Evolutionary conservation across 2,329 filamentous ascomycete species (phyloP).

Genomic region (Colletotrichum musae): DNA sequence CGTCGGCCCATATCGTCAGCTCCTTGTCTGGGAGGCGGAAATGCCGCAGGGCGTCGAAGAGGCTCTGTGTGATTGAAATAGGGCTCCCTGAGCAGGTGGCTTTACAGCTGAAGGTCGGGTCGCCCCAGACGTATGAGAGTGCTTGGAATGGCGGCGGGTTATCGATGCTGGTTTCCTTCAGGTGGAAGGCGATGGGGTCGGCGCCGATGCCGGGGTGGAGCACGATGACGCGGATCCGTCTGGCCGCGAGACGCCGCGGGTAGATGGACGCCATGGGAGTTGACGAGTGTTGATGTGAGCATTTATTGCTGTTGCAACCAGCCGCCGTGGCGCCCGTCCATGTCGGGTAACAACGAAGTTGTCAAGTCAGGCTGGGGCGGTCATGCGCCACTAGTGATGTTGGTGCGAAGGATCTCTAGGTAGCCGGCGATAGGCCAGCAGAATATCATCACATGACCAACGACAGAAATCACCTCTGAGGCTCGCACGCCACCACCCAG

Average conservation of each 20-base stretch:
- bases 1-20: constrained; percentile 42
- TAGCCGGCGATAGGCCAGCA: too few relatives aligned
- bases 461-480: too few relatives aligned
- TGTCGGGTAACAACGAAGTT: neutral
- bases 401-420: neutral
- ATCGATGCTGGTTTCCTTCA: constrained; percentile 11
- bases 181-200: neutral
- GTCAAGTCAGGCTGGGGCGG: too few relatives aligned
- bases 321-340: neutral
- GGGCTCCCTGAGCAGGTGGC: neutral
- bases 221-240: constrained; percentile 1
- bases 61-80: constrained; percentile 39
- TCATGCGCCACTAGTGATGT: neutral
- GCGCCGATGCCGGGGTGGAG: neutral
- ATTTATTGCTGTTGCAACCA: neutral
- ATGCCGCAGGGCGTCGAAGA: constrained; percentile 40
- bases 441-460: too few relatives aligned
- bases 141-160: neutral
- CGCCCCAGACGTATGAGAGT: constrained; percentile 23
- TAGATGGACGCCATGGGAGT: neutral
- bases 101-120: neutral
- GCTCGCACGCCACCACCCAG: too few relatives aligned
- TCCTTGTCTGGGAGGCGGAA: constrained; percentile 28
- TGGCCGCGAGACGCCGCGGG: neutral
- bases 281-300: neutral